These are phyloP conservation scores for Cladosporium sp. DNA, from an alignment of 2,329 filamentous ascomycete species.

Conservation along the genomic window DNA sequence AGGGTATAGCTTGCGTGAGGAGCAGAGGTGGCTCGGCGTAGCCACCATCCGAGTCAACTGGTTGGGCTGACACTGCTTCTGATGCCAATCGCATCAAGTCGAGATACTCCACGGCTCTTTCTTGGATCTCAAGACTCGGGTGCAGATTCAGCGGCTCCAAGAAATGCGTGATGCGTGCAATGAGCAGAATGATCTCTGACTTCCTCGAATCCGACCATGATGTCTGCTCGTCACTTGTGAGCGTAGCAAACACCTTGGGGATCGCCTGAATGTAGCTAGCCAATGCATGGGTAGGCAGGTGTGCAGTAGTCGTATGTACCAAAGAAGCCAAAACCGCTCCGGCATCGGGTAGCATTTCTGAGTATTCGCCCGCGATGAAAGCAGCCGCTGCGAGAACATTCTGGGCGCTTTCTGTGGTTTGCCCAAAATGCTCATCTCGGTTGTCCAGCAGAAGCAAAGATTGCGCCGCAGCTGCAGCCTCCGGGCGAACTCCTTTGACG, in stretches of 20 bases:
- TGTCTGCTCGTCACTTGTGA: slow-evolving; percentile 61
- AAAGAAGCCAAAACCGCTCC: slow-evolving; percentile 70
- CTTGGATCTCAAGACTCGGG: slow-evolving; percentile 89
- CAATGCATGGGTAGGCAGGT: slow-evolving; percentile 61
- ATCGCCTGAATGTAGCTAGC: slow-evolving; percentile 77
- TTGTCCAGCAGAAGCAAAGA: slow-evolving; percentile 63
- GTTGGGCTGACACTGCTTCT: slow-evolving; percentile 71
- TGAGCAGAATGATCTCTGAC: slow-evolving; percentile 68
- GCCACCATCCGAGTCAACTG: slow-evolving; percentile 53
- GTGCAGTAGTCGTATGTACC: slow-evolving; percentile 61
- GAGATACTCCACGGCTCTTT: slow-evolving; percentile 86
- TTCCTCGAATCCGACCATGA: slow-evolving; percentile 72
- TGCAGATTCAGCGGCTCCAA: slow-evolving; percentile 76
- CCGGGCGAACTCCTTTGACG: slow-evolving; percentile 74
- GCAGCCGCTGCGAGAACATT: slow-evolving; percentile 71
- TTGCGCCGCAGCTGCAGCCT: slow-evolving; percentile 81
- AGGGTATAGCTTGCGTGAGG: slow-evolving; percentile 85
- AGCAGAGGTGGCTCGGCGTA: slow-evolving; percentile 76
- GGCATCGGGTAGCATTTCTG: slow-evolving; percentile 64
- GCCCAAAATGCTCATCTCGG: slow-evolving; percentile 53
- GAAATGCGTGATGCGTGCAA: slow-evolving; percentile 77
- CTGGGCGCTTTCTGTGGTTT: slow-evolving; percentile 46
- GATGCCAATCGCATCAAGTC: slow-evolving; percentile 83
- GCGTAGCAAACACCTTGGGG: slow-evolving; percentile 75
- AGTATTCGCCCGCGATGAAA: slow-evolving; percentile 89